phyloP scores from a whole-genome alignment of 331 rosid species.

The Phaseolus coccineus region DNA sequence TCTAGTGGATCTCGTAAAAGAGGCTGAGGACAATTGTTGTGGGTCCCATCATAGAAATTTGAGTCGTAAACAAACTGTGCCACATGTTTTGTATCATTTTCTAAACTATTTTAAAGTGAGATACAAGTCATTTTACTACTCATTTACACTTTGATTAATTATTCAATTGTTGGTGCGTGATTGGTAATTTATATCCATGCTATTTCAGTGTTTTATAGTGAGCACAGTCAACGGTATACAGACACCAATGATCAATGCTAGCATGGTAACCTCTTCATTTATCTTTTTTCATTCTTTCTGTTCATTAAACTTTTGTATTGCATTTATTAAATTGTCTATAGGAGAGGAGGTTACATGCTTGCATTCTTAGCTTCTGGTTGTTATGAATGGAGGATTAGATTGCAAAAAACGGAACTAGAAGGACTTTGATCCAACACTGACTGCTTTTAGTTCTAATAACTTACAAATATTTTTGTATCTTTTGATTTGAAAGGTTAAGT shows the following conservation, averaged over 20 bases:
- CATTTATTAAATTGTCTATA: slow-evolving; percentile 8
- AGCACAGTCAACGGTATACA: slow-evolving; percentile 94
- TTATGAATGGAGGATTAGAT: slow-evolving; percentile 10
- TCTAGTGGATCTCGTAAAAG: slow-evolving; percentile 6
- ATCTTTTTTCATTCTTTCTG: slow-evolving; percentile 25
- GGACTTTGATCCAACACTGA: slow-evolving; percentile 25
- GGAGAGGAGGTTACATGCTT: slow-evolving; percentile 28
- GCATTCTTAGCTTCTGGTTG: slow-evolving; percentile 22
- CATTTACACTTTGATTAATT: slow-evolving; percentile 31
- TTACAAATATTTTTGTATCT: slow-evolving; percentile 17
- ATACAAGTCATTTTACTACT: background rate
- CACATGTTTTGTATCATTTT: slow-evolving; percentile 25
- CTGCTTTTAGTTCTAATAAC: slow-evolving; percentile 1
- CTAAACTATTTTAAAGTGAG: slow-evolving; percentile 1
- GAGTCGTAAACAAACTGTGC: slow-evolving; percentile 21
- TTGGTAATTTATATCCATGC: slow-evolving; percentile 32
- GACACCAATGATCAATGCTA: slow-evolving; percentile 98
- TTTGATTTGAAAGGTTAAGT: background rate
- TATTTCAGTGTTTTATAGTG: slow-evolving; percentile 91
- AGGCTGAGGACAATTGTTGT: background rate
- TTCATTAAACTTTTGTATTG: slow-evolving; percentile 24
- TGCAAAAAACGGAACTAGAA: background rate
- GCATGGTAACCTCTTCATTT: slow-evolving; percentile 70
- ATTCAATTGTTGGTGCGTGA: slow-evolving; percentile 16
- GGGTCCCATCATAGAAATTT: background rate